Evolutionary conservation across 768 basidiomycete genomes (phyloP).

Genomic region (Termitomyces sp.): DNA sequence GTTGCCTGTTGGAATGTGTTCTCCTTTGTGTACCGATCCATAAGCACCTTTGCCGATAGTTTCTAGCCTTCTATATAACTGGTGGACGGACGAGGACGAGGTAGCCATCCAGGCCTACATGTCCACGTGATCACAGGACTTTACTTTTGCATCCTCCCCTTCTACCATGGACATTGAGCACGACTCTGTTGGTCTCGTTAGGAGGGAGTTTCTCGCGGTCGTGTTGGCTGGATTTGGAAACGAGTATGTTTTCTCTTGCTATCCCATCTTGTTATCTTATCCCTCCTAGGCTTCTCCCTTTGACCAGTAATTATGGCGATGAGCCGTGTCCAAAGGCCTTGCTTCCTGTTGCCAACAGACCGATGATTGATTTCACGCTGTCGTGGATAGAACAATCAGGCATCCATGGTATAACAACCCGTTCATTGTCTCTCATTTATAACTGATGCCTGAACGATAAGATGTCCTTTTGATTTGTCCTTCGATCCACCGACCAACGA

Average conservation of each 20-base stretch:
- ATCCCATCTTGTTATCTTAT: slow-evolving; percentile 11
- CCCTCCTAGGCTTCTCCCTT: slow-evolving; percentile 54
- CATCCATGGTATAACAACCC: slow-evolving; percentile 54
- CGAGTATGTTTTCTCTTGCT: slow-evolving; percentile 41
- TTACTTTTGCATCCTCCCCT: background rate
- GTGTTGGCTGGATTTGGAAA: slow-evolving; percentile 91
- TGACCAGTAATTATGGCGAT: slow-evolving; percentile 76
- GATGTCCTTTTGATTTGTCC: slow-evolving; percentile 89
- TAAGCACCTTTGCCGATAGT: slow-evolving; percentile 95
- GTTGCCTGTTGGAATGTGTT: slow-evolving; percentile 78
- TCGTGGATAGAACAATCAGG: slow-evolving; percentile 87
- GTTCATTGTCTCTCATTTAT: background rate
- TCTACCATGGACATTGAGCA: slow-evolving; percentile 59
- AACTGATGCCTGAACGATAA: slow-evolving; percentile 24
- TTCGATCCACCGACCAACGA: slow-evolving; percentile 61
- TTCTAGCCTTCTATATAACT: slow-evolving; percentile 81
- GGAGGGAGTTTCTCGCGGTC: slow-evolving; percentile 82
- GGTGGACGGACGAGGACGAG: slow-evolving; percentile 51
- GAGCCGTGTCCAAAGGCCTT: slow-evolving; percentile 84
- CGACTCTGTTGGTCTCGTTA: slow-evolving; percentile 44
- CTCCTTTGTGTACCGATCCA: slow-evolving; percentile 91
- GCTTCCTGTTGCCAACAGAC: slow-evolving; percentile 82
- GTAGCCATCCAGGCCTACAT: slow-evolving; percentile 14
- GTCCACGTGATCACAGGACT: slow-evolving; percentile 11
- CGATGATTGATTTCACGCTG: slow-evolving; percentile 79